phyloP scores from a whole-genome alignment of 768 basidiomycete species.

The Termitomyces eurrhizus region DNA sequence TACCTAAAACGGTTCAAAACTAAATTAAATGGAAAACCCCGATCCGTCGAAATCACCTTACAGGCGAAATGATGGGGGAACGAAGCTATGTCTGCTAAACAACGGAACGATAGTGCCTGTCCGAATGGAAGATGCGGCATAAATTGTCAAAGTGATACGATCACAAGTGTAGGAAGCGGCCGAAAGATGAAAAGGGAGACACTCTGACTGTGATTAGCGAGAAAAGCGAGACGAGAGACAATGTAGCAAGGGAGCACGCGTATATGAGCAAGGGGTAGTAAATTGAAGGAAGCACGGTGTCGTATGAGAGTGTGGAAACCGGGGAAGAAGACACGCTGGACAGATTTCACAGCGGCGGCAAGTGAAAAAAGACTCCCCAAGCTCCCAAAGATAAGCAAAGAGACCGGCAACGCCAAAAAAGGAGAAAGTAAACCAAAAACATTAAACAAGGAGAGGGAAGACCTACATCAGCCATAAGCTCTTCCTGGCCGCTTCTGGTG shows the following conservation, averaged over 20 bases:
- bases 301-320: not conserved
- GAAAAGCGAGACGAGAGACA: not conserved
- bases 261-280: not conserved
- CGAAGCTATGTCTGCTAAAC: not conserved
- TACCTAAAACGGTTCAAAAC: not conserved
- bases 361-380: not conserved
- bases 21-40: not conserved
- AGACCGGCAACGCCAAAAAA: not conserved
- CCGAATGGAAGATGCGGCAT: not conserved
- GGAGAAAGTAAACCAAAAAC: not conserved
- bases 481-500: constrained; percentile 75
- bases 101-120: not conserved
- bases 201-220: not conserved
- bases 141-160: not conserved
- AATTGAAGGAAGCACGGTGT: not conserved
- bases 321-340: not conserved
- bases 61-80: not conserved
- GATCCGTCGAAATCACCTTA: not conserved
- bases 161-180: not conserved
- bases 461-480: constrained; percentile 76
- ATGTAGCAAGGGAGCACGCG: not conserved
- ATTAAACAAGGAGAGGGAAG: not conserved
- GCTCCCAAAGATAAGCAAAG: not conserved
- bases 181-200: not conserved
- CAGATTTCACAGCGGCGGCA: too few species aligned